Conservation (phyloP, 768 basidiomycete genomes). For the Kwoniella shandongensis region DNA sequence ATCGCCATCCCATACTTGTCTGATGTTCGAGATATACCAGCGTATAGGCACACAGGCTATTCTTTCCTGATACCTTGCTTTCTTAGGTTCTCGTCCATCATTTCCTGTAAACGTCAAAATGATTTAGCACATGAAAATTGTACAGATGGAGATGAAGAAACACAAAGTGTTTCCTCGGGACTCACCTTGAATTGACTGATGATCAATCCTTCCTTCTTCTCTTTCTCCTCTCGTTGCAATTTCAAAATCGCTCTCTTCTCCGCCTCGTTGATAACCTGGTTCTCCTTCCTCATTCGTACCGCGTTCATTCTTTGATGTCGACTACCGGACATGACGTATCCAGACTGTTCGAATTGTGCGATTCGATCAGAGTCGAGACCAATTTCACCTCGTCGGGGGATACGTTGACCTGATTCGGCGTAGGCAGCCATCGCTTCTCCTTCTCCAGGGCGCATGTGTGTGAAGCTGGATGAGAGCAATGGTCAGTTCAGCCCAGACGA, state of each 20-base stretch:
- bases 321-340: conserved; percentile 97
- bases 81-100: conserved; percentile 36
- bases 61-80: conserved; percentile 25
- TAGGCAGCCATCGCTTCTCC: conserved; percentile 98
- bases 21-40: no score
- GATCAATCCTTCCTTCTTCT: conserved; percentile 83
- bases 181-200: conserved; percentile 60
- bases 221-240: conserved; percentile 88
- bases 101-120: conserved; percentile 12
- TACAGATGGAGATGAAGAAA: background rate
- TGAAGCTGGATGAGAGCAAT: conserved; percentile 58
- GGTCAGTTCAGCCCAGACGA: background rate
- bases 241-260: conserved; percentile 96
- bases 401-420: conserved; percentile 81
- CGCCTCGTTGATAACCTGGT: conserved; percentile 98
- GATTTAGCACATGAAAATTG: background rate
- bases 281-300: conserved; percentile 97
- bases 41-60: no score
- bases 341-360: conserved; percentile 78
- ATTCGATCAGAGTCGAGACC: conserved; percentile 87
- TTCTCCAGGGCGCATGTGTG: conserved; percentile 89
- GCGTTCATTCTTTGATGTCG: conserved; percentile 97
- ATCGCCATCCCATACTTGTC: no score
- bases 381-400: conserved; percentile 98
- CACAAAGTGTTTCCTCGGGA: background rate